These are phyloP conservation scores for Lachnellula arida DNA, from an alignment of 2,329 filamentous ascomycete genomes.

Conservation along the genomic window DNA sequence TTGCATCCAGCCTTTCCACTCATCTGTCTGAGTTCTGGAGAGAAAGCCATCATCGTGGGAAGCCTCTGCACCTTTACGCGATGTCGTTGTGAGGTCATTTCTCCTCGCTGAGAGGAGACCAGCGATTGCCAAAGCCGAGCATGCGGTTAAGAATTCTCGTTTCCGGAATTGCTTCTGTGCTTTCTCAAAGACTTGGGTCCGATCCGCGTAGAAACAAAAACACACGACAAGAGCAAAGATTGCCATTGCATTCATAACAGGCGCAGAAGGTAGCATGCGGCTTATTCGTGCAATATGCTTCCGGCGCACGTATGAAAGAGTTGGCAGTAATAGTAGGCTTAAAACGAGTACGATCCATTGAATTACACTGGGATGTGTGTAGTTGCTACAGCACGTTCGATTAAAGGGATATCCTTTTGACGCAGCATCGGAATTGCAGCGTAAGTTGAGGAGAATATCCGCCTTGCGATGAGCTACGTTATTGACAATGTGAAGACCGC, in stretches of 20 bases:
- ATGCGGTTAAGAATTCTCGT: slow-evolving; percentile 31
- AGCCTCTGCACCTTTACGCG: slow-evolving; percentile 1
- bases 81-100: slow-evolving; percentile 2
- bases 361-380: slow-evolving; percentile 35
- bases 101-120: slow-evolving; percentile 32
- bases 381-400: slow-evolving; percentile 49
- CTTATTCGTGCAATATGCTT: slow-evolving; percentile 10
- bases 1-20: slow-evolving; percentile 66
- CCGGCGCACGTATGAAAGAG: slow-evolving; percentile 19
- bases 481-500: slow-evolving; percentile 45
- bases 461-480: slow-evolving; percentile 44
- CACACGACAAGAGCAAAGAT: slow-evolving; percentile 23
- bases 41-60: slow-evolving; percentile 38
- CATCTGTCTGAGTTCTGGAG: slow-evolving; percentile 53
- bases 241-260: slow-evolving; percentile 19
- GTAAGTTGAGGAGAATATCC: slow-evolving; percentile 45
- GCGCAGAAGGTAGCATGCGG: slow-evolving; percentile 16
- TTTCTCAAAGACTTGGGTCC: slow-evolving; percentile 50
- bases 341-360: slow-evolving; percentile 34
- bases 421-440: slow-evolving; percentile 46
- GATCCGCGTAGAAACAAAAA: slow-evolving; percentile 51
- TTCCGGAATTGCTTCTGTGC: slow-evolving; percentile 41
- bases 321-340: slow-evolving; percentile 30
- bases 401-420: slow-evolving; percentile 40
- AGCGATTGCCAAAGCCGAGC: slow-evolving; percentile 24